Conservation (phyloP, 1,284 basidiomycete species). For the Pseudozyma pruni region DNA sequence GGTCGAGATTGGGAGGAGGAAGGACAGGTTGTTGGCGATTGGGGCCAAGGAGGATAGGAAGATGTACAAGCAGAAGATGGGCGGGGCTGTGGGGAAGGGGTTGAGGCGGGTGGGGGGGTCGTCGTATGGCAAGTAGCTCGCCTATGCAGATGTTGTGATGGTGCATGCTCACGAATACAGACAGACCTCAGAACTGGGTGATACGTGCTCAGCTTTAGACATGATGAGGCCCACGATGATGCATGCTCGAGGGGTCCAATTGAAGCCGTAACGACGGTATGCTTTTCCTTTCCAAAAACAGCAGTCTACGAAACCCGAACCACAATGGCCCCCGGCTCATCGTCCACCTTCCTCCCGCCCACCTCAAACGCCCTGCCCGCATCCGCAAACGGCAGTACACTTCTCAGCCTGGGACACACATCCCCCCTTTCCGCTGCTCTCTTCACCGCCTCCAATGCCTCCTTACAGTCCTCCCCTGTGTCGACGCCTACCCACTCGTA, state of each 20-base stretch:
- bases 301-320: conserved; percentile 56
- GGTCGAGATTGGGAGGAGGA: conserved; percentile 62
- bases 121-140: conserved; percentile 28
- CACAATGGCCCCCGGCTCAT: conserved; percentile 60
- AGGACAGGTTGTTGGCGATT: conserved; percentile 61
- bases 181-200: too few species aligned
- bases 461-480: conserved; percentile 55
- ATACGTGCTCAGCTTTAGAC: too few species aligned
- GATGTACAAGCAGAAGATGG: conserved; percentile 59
- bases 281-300: too few species aligned
- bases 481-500: conserved; percentile 68
- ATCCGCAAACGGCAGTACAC: conserved; percentile 62
- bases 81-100: conserved; percentile 61
- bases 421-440: conserved; percentile 57
- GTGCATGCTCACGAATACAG: too few species aligned
- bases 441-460: conserved; percentile 63
- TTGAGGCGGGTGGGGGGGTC: conserved; percentile 49
- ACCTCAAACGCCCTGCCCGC: conserved; percentile 62
- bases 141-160: background rate
- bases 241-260: too few species aligned
- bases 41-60: conserved; percentile 56
- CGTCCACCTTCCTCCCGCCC: conserved; percentile 34
- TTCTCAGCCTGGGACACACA: conserved; percentile 63
- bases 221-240: too few species aligned
- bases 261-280: too few species aligned